Base-by-base conservation (phyloP, 306 rosid species). In the Medicago lupulina region DNA sequence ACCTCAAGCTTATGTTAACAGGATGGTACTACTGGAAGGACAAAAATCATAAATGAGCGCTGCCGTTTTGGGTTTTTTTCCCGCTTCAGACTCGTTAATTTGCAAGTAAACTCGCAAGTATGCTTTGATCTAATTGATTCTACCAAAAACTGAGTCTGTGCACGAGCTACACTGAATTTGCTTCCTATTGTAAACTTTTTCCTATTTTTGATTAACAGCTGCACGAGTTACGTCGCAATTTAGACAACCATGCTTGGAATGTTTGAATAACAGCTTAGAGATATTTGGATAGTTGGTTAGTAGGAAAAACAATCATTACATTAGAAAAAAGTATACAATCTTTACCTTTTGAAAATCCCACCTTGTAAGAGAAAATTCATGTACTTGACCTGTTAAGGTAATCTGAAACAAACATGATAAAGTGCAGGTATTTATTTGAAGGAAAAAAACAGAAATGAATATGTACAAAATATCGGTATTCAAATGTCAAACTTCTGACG, bases 391-490 rank as follows among this genome's bases (percentile, higher is more conserved):
- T 61, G 3, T 47, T 7, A 67, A 41, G 19, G 39, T 28, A 41
- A 43, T 40, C 54, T 19, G 9, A 11, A 67, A 21, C 57, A 36
- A 2, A 23, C 40, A 10, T 50, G 44, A 17, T 16, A 21, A 39
- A 50, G 38, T 46, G 34, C 38, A 40, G 74, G 46, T 78, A 36
- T 60, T 55, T 55, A 18, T 55, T 55, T 55, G 19, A 55, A 19
- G 31, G 17, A 55, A 55, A 55, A 55, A 19, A 9, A 5, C 31
- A 17, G 62, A 55, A 55, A 55, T 55, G 3, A 12, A 8, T 2
- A 55, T 55, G 61, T 19, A 19, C 31, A 46, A 5, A 46, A 12
- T 12, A 46, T 12, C 12, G n/a, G 51, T 13, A 46, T 46, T 46
- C 6, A 46, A 46, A 12, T 5, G 4, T 46, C n/a, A 46, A 46